Base-by-base conservation (phyloP, 768 basidiomycete genomes). In the Hygrocybe punicea region DNA sequence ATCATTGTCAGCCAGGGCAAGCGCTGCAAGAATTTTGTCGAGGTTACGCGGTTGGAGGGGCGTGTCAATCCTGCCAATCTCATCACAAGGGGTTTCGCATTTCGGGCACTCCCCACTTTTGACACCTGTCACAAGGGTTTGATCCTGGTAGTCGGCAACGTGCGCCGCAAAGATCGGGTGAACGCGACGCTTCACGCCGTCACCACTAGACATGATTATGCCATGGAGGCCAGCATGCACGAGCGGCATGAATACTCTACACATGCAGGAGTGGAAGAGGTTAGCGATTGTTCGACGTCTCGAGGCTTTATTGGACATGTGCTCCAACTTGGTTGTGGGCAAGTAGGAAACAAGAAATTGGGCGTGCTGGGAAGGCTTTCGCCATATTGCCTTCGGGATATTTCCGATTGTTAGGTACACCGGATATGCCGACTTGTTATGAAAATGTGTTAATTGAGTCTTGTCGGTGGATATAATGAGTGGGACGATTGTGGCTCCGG, bases 391-490 rank as follows among this genome's bases (percentile, higher is more conserved):
- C 54, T 79, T 80, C 0, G 71, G 67, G 4, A 81, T 66, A 53
- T 80, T 81, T 0, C 78, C 79, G 54, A 81, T 73, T 1, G 79
- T 77, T 16, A 81, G 49, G 57, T 82, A 82, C 0, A 81, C 69
- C 0, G 80, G 80, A 62, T 77, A 81, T 9, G 76, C 75, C 21
- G 60, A 52, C 57, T 80, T 78, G 55, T 77, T 69, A 5, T 70
- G 59, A 53, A 79, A 76, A 2, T 62, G 50, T 0, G 76, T 76
- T 0, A 80, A 62, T 51, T 72, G 67, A 0, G 77, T 81, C 50
- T 80, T 81, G 63, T 82, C 78, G 0, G 77, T 71, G 0, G 77
- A 71, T 2, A 82, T 61, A 17, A 82, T 78, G 5, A 83, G 48
- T 0, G 79, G 79, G 0, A 74, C 62, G 4, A 78, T 65, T 2